Base-by-base conservation (phyloP, 2,329 filamentous ascomycete species). In the Fusarium penzigii region DNA sequence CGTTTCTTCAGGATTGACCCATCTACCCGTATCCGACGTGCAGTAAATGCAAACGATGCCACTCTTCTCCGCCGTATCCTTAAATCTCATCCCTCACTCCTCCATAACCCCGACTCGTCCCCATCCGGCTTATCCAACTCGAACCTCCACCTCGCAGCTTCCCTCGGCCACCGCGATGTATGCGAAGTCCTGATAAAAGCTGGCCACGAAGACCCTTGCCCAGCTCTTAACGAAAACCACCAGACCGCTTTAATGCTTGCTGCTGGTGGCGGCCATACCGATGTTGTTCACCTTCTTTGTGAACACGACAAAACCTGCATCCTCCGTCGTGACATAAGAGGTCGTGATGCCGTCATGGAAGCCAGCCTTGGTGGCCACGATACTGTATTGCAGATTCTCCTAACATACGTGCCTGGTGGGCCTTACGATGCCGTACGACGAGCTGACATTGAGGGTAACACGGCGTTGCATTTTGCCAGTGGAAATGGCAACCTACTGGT, bases 201-300 rank as follows among this genome's bases (percentile, higher is more conserved):
- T 6, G 89, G 88, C 51, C 91, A 96, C 69, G 90, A 96, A 70
- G 69, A 77, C n/a, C 80, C 79, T 6, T 84, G 85, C 45, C 84
- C 92, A 29, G 88, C 87, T 12, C 80, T 91, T 57, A 96, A 95
- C 70, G 88, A 90, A 63, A 80, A 86, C 56, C 84, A 89, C 65
- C 87, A 93, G 66, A 95, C 91, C 0, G 87, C 91, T 0, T 77
- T 96, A 44, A 92, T 93, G 83, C 79, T 94, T 3, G 91, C 91
- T 11, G 84, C 89, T 1, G 75, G 74, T 7, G 79, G 79, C 1
- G 87, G 88, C 13, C 87, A 90, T 64, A 85, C 87, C 58, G 86
- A 90, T 45, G 83, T 90, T 17, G 90, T 91, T 13, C 84, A 88
- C 56, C 77, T 89, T 36, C 80, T 96, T 6, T 85, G 85, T 66